Percentiles rank a stretch among this genome's conserved stretches.
These are phyloP conservation scores for Tuctoria greenei DNA, from an alignment of 176 grass and related monocot species.

Conservation along the genomic window DNA sequence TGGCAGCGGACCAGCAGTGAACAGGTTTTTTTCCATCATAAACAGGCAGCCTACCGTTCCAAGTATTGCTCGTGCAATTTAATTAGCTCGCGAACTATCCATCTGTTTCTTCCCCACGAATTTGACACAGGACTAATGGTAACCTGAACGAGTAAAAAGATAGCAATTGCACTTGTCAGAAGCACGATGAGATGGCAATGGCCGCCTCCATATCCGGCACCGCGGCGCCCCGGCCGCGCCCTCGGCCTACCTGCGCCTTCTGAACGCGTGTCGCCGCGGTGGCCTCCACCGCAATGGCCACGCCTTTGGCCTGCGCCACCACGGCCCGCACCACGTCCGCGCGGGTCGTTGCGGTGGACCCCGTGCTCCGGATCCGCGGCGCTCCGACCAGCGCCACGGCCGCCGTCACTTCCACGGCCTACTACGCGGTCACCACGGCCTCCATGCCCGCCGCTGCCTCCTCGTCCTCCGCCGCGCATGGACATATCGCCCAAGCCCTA, in stretches of 20 bases:
- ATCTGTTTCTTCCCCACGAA: slow-evolving; percentile 39
- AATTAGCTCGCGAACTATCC: slow-evolving; percentile 42
- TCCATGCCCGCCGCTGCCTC: not conserved
- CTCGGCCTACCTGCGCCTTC: not conserved
- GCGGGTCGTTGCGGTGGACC: not conserved
- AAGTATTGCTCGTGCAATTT: slow-evolving; percentile 23
- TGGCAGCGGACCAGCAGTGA: slow-evolving; percentile 59
- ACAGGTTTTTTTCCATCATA: slow-evolving; percentile 66
- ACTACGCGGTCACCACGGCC: not conserved
- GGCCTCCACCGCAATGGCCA: not conserved
- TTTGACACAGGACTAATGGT: slow-evolving; percentile 39
- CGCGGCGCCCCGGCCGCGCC: not conserved
- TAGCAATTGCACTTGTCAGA: not conserved
- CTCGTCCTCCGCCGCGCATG: not conserved
- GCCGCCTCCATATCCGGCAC: not conserved
- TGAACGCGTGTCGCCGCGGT: not conserved
- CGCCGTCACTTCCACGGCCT: not conserved
- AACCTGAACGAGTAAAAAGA: slow-evolving; percentile 35
- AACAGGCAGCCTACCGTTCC: slow-evolving; percentile 34
- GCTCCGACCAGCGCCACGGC: not conserved
- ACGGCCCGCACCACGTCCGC: not conserved
- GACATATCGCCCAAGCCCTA: not conserved
- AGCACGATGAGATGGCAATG: not conserved
- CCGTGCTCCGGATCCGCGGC: not conserved
- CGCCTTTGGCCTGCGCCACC: not conserved